A percentile compares a stretch with the other conserved stretches of the same genome.
Conservation (phyloP, 1,139 yeast species). For the Saccharomyces hybrid region DNA sequence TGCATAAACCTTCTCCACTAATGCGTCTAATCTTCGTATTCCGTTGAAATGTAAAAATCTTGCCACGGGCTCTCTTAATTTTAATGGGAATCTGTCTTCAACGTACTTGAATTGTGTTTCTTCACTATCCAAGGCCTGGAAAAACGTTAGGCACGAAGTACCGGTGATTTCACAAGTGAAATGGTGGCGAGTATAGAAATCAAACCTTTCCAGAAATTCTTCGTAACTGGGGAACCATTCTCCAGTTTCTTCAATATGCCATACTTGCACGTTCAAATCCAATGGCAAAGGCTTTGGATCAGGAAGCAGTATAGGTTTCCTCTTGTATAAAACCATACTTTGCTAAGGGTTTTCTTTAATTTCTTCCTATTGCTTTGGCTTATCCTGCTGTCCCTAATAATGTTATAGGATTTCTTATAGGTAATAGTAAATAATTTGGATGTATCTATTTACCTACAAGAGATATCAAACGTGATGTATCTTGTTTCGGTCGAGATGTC, state of each 20-base stretch:
- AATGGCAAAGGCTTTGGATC: slow-evolving; percentile 50
- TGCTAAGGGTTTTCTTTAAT: not conserved
- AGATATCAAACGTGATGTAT: not conserved
- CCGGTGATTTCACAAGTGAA: slow-evolving; percentile 96
- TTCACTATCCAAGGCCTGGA: slow-evolving; percentile 81
- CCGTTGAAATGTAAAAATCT: slow-evolving; percentile 76
- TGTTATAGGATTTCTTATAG: not conserved
- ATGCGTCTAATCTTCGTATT: slow-evolving; percentile 73
- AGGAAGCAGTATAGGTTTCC: slow-evolving; percentile 57
- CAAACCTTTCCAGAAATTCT: slow-evolving; percentile 61
- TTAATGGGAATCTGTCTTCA: slow-evolving; percentile 80
- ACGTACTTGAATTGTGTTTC: slow-evolving; percentile 59
- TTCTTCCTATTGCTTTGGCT: not conserved
- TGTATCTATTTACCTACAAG: not conserved
- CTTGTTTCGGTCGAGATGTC: not conserved
- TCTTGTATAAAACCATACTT: slow-evolving; percentile 56
- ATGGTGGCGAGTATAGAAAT: slow-evolving; percentile 63
- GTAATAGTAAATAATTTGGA: not conserved
- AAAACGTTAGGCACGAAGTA: slow-evolving; percentile 80
- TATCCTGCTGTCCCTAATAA: not conserved
- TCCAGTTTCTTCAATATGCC: slow-evolving; percentile 73
- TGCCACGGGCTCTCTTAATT: slow-evolving; percentile 82
- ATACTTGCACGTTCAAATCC: slow-evolving; percentile 51
- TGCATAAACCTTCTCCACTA: slow-evolving; percentile 76
- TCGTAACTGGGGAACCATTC: slow-evolving; percentile 81